These are phyloP conservation scores for Poterioochromonas sp. DNA, from an alignment of 352 stramenopile genomes.

Conservation along the genomic window DNA sequence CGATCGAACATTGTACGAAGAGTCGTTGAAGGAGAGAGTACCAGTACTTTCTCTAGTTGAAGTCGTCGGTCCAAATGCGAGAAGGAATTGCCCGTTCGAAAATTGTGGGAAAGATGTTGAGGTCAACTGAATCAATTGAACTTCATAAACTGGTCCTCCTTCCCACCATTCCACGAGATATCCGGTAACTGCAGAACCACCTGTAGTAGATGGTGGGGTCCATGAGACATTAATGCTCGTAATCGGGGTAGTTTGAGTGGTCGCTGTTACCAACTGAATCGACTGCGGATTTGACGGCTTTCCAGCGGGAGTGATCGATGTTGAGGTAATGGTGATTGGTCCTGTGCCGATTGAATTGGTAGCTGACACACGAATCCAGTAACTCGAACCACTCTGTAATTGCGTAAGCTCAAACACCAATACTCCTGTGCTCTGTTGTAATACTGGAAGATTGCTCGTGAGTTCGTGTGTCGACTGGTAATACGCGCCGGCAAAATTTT, in stretches of 20 bases:
- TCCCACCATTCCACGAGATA: slow-evolving; percentile 65
- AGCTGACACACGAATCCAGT: slow-evolving; percentile 75
- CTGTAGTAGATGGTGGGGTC: slow-evolving; percentile 47
- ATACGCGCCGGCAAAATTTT: slow-evolving; percentile 51
- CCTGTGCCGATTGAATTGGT: slow-evolving; percentile 78
- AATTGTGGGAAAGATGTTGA: not conserved
- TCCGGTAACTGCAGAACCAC: slow-evolving; percentile 51
- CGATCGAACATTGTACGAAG: slow-evolving; percentile 1
- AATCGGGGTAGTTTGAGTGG: slow-evolving; percentile 50
- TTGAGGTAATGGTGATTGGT: slow-evolving; percentile 35
- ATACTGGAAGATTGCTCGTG: slow-evolving; percentile 45
- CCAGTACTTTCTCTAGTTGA: not conserved
- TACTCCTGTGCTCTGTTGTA: slow-evolving; percentile 45
- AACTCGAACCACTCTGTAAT: slow-evolving; percentile 58
- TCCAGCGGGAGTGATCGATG: slow-evolving; percentile 48
- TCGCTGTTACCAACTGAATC: slow-evolving; percentile 57
- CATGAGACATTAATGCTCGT: slow-evolving; percentile 57
- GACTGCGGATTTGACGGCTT: slow-evolving; percentile 51
- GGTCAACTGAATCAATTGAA: slow-evolving; percentile 19
- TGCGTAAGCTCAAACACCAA: slow-evolving; percentile 54
- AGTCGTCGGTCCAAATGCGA: not conserved
- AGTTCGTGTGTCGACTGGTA: too few relatives aligned
- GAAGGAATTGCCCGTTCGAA: not conserved
- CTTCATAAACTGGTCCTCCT: slow-evolving; percentile 34
- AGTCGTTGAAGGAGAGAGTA: not conserved